These are phyloP conservation scores for Cercophora scortea DNA, from an alignment of 495 filamentous ascomycete genomes.

Conservation along the genomic window DNA sequence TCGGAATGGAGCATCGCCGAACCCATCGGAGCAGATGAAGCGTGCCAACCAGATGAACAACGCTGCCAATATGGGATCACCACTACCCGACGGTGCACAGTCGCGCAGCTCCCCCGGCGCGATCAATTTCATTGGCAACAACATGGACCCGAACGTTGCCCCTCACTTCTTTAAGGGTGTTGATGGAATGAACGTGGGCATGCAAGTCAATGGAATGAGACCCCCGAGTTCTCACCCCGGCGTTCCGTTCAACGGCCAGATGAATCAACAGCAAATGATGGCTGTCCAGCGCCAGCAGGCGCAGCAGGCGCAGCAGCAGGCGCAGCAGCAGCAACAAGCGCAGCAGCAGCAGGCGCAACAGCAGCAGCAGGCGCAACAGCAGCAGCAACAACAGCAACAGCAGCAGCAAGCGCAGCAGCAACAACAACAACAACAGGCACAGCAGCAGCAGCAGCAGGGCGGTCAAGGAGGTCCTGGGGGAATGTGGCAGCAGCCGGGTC, in stretches of 20 bases:
- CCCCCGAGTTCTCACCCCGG: conserved; percentile 80
- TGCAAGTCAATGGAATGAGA: conserved; percentile 65
- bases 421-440: too few relatives aligned
- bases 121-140: conserved; percentile 63
- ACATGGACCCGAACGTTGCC: conserved; percentile 48
- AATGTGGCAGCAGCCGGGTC: conserved; percentile 53
- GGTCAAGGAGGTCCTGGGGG: conserved; percentile 30
- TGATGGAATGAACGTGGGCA: conserved; percentile 32
- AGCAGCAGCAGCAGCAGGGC: conserved; percentile 26
- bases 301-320: not conserved
- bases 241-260: conserved; percentile 52
- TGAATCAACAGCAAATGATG: conserved; percentile 42
- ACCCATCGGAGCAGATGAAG: conserved; percentile 83
- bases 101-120: conserved; percentile 76
- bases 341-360: not conserved
- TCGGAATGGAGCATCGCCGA: conserved; percentile 78
- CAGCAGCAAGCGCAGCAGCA: too few relatives aligned
- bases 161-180: conserved; percentile 14
- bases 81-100: conserved; percentile 62
- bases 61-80: conserved; percentile 64
- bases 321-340: not conserved
- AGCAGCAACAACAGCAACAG: not conserved
- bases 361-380: conserved; percentile 6
- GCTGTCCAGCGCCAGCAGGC: conserved; percentile 13
- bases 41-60: conserved; percentile 78